Evolutionary conservation across 2,329 filamentous ascomycete genomes (phyloP).

Genomic region (Venturia carpophila): DNA sequence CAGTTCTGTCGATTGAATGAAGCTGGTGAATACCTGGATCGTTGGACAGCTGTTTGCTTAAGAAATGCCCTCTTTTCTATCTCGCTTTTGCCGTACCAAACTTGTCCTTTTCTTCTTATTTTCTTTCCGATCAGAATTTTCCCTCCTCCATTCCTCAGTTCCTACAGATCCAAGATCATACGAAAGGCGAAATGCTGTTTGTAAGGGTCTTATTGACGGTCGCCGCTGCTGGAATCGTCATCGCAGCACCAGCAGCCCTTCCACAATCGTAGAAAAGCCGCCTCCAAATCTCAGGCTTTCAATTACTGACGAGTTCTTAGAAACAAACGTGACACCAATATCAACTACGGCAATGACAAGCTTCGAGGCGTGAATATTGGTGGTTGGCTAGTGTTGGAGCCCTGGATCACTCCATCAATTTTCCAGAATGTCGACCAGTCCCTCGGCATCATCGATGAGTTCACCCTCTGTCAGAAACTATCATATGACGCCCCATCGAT

Average conservation of each 20-base stretch:
- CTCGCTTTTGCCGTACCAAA: background rate
- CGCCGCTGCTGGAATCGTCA: background rate
- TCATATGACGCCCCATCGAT: slow-evolving; percentile 36
- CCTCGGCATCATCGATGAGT: slow-evolving; percentile 42
- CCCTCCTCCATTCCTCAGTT: background rate
- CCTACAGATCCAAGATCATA: background rate
- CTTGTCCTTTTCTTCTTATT: background rate
- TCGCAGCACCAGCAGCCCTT: background rate
- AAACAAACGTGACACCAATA: slow-evolving; percentile 22
- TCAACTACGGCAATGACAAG: slow-evolving; percentile 43
- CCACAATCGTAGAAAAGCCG: background rate
- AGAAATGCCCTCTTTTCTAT: background rate
- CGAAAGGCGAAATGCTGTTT: background rate
- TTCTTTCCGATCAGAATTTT: background rate
- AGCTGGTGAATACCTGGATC: no score
- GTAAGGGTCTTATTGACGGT: background rate
- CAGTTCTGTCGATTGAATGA: background rate
- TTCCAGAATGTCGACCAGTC: slow-evolving; percentile 34
- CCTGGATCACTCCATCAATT: slow-evolving; percentile 52
- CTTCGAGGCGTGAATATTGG: slow-evolving; percentile 46
- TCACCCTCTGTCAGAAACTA: slow-evolving; percentile 43
- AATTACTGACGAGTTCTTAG: background rate
- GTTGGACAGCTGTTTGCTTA: background rate
- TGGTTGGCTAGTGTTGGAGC: slow-evolving; percentile 44
- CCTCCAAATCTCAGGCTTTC: background rate